These are phyloP conservation scores for Hyaloscypha finlandica DNA, from an alignment of 495 filamentous ascomycete genomes.

Conservation along the genomic window DNA sequence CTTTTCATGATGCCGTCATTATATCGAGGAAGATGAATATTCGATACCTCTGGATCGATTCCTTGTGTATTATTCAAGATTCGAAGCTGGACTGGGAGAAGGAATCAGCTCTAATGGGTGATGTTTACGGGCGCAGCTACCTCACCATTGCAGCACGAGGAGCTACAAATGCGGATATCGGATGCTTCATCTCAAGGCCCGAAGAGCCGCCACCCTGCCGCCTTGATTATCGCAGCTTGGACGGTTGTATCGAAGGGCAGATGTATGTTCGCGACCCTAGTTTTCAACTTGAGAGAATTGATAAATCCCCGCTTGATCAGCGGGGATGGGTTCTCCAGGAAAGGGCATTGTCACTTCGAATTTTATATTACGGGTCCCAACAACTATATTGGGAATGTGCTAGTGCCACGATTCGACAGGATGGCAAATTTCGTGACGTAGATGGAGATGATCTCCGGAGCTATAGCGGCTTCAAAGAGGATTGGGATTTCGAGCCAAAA, in stretches of 20 bases:
- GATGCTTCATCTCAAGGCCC: neutral
- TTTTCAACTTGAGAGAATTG: too few relatives aligned
- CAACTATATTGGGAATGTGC: constrained; percentile 36
- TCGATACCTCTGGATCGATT: constrained; percentile 16
- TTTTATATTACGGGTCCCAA: constrained; percentile 30
- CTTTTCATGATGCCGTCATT: neutral
- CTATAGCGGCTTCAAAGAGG: too few relatives aligned
- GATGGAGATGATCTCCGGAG: too few relatives aligned
- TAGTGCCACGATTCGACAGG: neutral
- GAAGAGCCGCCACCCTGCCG: neutral
- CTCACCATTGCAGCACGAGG: constrained; percentile 19
- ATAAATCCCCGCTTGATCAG: constrained; percentile 21
- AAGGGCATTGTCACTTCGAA: constrained; percentile 33
- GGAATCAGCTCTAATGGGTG: constrained; percentile 52
- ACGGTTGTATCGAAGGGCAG: too few relatives aligned
- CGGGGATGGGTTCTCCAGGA: constrained; percentile 43
- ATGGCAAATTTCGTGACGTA: too few relatives aligned
- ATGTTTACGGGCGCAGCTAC: neutral
- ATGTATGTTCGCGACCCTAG: too few relatives aligned
- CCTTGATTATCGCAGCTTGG: neutral
- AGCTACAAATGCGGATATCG: neutral
- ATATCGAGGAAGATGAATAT: neutral
- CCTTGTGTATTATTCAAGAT: constrained; percentile 41
- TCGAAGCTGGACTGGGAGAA: constrained; percentile 83
- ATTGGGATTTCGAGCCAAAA: too few relatives aligned